Base-by-base conservation (phyloP, 176 grass and related monocot species). In the Triticum timopheevii region DNA sequence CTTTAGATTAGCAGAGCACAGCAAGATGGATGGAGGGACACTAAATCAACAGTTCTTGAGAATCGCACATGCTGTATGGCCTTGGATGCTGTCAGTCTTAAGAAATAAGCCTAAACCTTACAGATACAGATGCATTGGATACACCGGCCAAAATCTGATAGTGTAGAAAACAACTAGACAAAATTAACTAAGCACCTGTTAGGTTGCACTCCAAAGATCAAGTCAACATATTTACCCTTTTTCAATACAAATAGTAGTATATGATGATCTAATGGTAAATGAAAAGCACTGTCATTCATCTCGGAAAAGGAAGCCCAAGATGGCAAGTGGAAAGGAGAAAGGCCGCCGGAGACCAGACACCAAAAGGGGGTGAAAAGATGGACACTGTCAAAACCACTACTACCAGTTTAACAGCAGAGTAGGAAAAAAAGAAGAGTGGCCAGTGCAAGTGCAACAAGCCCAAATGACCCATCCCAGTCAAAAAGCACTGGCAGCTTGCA, bases 401-500 rank as follows among this genome's bases (percentile, higher is more conserved):
- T 58, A 76, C 76, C 44, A 83, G 73, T 79, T 79, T 40, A 80
- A 13, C 77, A 81, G 45, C 34, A 49, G 22, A 49, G 58, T 76
- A 31, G 25, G 7, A 80, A 65, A 74, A 54, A 16, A 17, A 4
- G 36, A 10, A 61, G 2, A 24, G 27, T 2, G 9, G 70, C 23
- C 17, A 24, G 71, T 35, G 83, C 42, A 65, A 84, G 31, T 58
- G 69, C 83, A 76, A 90, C 47, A 77, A 62, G 78, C 61, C 20
- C 69, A 85, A 85, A 68, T 69, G 69, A 84, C 69, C 61, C 49
- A 69, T 82, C 70, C 65, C 27, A 69, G 74, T 79, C 74, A 80
- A 84, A 84, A 80, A 65, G 52, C 65, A 79, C 36, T 68, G 59
- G 34, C 33, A 75, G 68, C 77, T 89, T 68, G 70, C 69, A 85